Evolutionary conservation across 1,284 basidiomycete genomes (phyloP), one percentile per base, ranked within the genome.

Genomic region (Anthracocystis setariae): DNA sequence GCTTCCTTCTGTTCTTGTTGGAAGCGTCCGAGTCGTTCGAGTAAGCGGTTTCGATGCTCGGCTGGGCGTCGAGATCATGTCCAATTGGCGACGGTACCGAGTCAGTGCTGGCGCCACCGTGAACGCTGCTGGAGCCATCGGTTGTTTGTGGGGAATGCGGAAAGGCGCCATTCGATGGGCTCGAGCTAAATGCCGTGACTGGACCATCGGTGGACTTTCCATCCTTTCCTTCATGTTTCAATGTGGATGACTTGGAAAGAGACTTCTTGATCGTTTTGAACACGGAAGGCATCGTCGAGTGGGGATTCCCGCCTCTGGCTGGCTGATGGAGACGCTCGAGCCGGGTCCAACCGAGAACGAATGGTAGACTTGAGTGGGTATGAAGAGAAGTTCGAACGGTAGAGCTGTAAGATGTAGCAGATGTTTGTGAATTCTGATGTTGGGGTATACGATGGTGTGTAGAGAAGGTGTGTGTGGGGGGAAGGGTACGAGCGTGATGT

Each of bases 261-360:
- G 63, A 42, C 57, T 60, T 60, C 46, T 56, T 57, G 9, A 66
- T 17, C 8, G 25, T 56, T 29, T 56, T 66, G 51, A 66, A 66
- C n/a, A 66, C 37, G 44, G 63, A 60, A n/a, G 63, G 63, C 63
- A 66, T 66, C 15, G 8, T 52, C 12, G 29, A 5, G 29, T 12
- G 29, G 12, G 29, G 29, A 29, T 29, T 5, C 29, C 29, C 5
- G 29, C 29, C 29, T 29, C 29, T 29, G 29, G 29, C 29, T 29
- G 29, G 29, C 29, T 5, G 29, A 29, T 29, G 12, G 12, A 29
- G 29, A 7, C 29, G 29, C 7, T 29, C 7, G 29, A 29, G 29
- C 29, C 5, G 29, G 29, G n/a, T n/a, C n/a, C n/a, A n/a, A n/a
- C n/a, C 12, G 29, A 29, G 37, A 38, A 38, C 37, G 8, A 18